Evolutionary conservation across 495 filamentous ascomycete species (phyloP), one percentile per base, ranked within the genome.

Genomic region (Clavariopsis aquatica): DNA sequence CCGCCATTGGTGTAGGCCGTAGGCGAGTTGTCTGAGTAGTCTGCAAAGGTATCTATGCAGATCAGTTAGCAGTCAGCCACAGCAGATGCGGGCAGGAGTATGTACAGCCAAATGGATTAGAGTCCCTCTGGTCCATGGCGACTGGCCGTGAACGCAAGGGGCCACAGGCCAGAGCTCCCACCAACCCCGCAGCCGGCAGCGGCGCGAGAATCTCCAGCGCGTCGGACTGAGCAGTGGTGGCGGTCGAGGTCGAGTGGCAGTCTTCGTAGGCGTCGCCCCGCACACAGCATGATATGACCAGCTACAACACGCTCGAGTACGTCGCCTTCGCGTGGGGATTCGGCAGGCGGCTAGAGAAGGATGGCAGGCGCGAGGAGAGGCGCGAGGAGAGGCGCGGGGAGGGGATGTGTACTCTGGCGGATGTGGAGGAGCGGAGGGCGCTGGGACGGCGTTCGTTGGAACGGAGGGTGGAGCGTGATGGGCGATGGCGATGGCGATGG

Each of bases 81-180:
- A 7, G 17, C 19, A 17, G 15, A 27, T n/a, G 26, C 20, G 2
- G 24, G 26, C 46, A 24, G 45, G 19, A 15, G 22, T n/a, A 36
- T 62, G 8, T 57, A 65, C 66, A 70, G 1, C 67, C 67, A 56
- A 70, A 70, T 1, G 67, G 67, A 13, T 22, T 34, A 13, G 57
- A 36, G 15, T 49, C 62, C 41, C 62, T 60, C n/a, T 22, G 9
- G 62, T 69, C 62, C 66, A 69, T 69, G 56, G 56, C 62, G 28
- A 52, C 27, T 60, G 41, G 38, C 47, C 52, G 43, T 58, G 61
- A 57, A 36, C 22, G 57, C 49, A 22, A 20, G 22, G 56, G 52
- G 58, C 53, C 57, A 54, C 53, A 51, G 49, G 49, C 57, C 43
- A 23, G 22, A 49, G 43, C 51, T n/a, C 45, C 58, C 38, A 34